Base-by-base conservation (phyloP, 2,329 filamentous ascomycete genomes). In the Neofusicoccum ribis region DNA sequence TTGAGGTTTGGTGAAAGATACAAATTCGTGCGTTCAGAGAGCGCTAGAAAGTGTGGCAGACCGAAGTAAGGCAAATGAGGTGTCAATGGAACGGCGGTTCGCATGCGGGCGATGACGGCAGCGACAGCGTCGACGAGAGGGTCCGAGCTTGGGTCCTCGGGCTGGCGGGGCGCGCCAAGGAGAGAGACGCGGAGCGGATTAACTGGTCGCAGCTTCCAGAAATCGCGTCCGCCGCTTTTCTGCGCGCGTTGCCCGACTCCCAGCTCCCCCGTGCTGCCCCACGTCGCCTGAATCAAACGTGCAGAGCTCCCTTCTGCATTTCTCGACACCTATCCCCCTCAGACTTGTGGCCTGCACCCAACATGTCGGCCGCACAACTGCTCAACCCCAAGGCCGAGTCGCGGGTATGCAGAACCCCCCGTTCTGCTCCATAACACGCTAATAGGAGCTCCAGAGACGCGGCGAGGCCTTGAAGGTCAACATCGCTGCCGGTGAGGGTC, bases 341-440 rank as follows among this genome's bases (percentile, higher is more conserved):
- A 17, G 12, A 44, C 37, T 56, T 50, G 61, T 56, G 49, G 50
- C 17, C 41, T 12, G 9, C 17, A 39, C 27, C 17, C 31, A 77
- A 64, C 66, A 98, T 98, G 95, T 98, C 93, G 82, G 95, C 95
- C 73, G 93, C 95, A 76, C 94, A 98, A 84, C 89, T 99, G 76
- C 90, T 99, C 71, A 99, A 99, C 82, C 95, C 95, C 68, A 99
- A 99, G 85, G 95, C 95, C 76, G 95, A 99, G 84, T 97, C 93
- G 74, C 89, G 95, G 82, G 93, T 96, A 85, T 74, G 91, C 83
- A 23, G 4, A 70, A 66, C 69, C 60, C 47, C 63, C 49, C 37
- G 52, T 44, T 56, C 15, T 52, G 65, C 60, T 65, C 51, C 67
- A 63, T 54, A 71, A 68, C 73, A 70, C 71, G 78, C 80, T 83